These are phyloP conservation scores for Paraphoma chrysanthemicola DNA, from an alignment of 2,329 filamentous ascomycete species.

Conservation along the genomic window DNA sequence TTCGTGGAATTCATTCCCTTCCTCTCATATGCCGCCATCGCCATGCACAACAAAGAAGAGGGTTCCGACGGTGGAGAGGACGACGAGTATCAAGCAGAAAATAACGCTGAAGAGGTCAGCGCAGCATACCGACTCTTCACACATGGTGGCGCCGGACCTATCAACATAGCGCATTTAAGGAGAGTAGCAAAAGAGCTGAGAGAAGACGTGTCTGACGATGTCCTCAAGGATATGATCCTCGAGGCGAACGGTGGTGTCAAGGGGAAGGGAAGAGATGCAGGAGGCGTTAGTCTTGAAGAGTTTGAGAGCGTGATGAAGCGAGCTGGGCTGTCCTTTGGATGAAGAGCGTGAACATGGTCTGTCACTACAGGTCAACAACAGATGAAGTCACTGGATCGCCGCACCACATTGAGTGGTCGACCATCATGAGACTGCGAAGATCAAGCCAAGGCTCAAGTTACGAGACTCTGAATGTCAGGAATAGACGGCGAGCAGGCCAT, in stretches of 20 bases:
- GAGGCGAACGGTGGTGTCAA: conserved; percentile 84
- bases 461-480: too few species aligned
- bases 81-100: conserved; percentile 40
- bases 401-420: too few species aligned
- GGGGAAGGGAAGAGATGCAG: conserved; percentile 60
- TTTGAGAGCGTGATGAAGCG: conserved; percentile 86
- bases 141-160: conserved; percentile 63
- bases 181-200: conserved; percentile 81
- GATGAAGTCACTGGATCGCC: not conserved
- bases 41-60: conserved; percentile 64
- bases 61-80: conserved; percentile 51
- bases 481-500: too few species aligned
- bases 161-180: conserved; percentile 79
- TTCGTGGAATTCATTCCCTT: conserved; percentile 82
- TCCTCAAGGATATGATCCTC: conserved; percentile 91
- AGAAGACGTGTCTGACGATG: conserved; percentile 81
- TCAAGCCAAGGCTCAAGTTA: too few species aligned
- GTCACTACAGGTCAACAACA: not conserved
- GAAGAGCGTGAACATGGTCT: conserved; percentile 40
- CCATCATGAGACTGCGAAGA: too few species aligned
- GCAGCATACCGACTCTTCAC: conserved; percentile 86
- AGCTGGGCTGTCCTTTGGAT: conserved; percentile 78
- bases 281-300: conserved; percentile 77
- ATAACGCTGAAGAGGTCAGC: conserved; percentile 71
- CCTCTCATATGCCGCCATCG: conserved; percentile 85